phyloP scores from a whole-genome alignment of 768 basidiomycete species.

The Serpula lacrymans region DNA sequence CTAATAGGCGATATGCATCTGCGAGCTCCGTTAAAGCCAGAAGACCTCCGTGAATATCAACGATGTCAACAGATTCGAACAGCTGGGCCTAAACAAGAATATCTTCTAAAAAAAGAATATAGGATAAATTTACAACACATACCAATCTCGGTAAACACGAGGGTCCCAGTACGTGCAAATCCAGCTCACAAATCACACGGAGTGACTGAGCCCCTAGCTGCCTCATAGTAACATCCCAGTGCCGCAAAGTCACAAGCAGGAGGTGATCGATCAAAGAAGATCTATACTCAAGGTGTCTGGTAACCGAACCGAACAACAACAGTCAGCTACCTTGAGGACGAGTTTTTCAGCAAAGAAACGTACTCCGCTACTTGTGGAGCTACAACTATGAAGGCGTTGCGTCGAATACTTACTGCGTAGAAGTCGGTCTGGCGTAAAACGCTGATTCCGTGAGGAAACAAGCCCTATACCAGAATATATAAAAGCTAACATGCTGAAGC shows the following conservation, averaged over 20 bases:
- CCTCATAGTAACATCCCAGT: conserved; percentile 88
- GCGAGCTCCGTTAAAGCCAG: conserved; percentile 72
- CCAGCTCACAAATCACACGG: conserved; percentile 58
- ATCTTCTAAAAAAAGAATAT: conserved; percentile 1
- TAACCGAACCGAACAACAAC: conserved; percentile 8
- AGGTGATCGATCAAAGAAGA: conserved; percentile 67
- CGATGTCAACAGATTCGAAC: conserved; percentile 59
- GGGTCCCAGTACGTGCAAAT: conserved; percentile 53
- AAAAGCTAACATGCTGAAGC: conserved; percentile 7
- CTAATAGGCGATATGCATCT: conserved; percentile 41
- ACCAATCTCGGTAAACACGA: conserved; percentile 51
- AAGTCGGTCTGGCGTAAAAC: conserved; percentile 92
- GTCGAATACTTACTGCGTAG: conserved; percentile 83
- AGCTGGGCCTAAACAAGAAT: conserved; percentile 43
- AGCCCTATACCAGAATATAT: conserved; percentile 47
- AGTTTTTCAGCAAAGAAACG: too few species aligned
- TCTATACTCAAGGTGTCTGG: conserved; percentile 78
- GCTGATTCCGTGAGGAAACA: conserved; percentile 94
- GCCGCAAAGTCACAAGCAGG: conserved; percentile 68
- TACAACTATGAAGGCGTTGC: conserved; percentile 80
- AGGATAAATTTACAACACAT: conserved; percentile 22
- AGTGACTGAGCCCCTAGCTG: conserved; percentile 75
- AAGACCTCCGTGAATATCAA: conserved; percentile 81
- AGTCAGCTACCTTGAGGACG: conserved; percentile 10
- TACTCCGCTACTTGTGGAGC: conserved; percentile 87